These are phyloP conservation scores for Aspergillus sp. DNA, from an alignment of 2,329 filamentous ascomycete genomes.

Conservation along the genomic window DNA sequence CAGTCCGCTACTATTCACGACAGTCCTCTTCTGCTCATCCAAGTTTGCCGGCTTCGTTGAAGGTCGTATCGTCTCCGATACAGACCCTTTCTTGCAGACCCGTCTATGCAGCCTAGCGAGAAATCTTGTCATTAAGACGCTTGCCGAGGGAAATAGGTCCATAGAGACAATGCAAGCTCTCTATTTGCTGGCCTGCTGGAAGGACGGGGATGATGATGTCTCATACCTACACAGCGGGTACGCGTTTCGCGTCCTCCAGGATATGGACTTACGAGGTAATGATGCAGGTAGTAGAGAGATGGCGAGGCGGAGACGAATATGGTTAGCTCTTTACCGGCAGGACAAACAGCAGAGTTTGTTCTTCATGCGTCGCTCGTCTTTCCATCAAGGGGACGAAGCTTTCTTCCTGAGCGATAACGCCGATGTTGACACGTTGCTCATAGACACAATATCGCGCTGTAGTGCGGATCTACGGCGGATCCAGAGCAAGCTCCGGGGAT, in stretches of 20 bases:
- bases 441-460: neutral
- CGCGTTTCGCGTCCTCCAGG: neutral
- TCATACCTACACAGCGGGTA: slow-evolving; percentile 11
- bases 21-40: too few relatives aligned
- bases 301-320: neutral
- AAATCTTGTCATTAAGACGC: neutral
- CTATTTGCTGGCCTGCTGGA: slow-evolving; percentile 11
- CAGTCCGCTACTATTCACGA: too few relatives aligned
- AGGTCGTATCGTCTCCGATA: neutral
- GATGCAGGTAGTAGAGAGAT: neutral
- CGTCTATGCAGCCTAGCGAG: neutral
- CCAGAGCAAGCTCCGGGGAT: neutral
- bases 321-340: slow-evolving; percentile 5
- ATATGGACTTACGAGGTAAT: neutral
- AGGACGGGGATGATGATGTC: slow-evolving; percentile 8
- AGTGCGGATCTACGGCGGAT: neutral
- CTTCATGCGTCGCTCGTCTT: neutral
- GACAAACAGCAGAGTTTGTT: slow-evolving; percentile 9
- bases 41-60: too few relatives aligned
- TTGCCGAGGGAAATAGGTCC: slow-evolving; percentile 3
- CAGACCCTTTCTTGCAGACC: neutral
- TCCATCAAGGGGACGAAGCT: neutral
- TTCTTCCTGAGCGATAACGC: neutral
- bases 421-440: neutral
- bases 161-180: slow-evolving; percentile 9